Base-by-base conservation (phyloP, 192 early-diverging fungal species). In the Ramicandelaber brevisporus region DNA sequence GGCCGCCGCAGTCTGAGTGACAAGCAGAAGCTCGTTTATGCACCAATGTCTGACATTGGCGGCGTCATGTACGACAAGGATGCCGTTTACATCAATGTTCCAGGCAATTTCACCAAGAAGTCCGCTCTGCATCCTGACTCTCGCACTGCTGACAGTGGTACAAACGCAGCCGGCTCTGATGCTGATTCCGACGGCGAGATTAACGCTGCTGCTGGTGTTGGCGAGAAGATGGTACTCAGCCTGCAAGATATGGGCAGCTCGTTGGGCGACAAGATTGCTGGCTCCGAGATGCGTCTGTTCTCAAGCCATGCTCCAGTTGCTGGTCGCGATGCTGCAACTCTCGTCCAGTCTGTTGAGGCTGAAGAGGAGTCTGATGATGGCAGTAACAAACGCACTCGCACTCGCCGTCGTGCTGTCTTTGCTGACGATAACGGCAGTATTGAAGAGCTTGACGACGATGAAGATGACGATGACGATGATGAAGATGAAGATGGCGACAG, bases 61-160 rank as follows among this genome's bases (percentile, higher is more conserved):
- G 93, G 93, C 27, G 78, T 98, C 32, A 71, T 95, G 68, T 95
- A 95, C 55, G 93, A 98, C 51, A 92, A 87, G 53, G 93, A 98
- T 57, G 93, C 88, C 4, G 83, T 98, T 13, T 98, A 98, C 42
- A 90, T 98, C 41, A 82, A 90, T 32, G 74, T 98, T 12, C 79
- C 80, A 16, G 88, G 84, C 21, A 58, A 62, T 20, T 80, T 80
- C 39, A 69, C 68, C 5, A 49, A 62, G 38, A 47, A 51, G 7
- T 72, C 65, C 40, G 53, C 63, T 12, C 45, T 87, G 30, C 60
- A 65, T 2, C 50, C 85, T 17, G 84, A 85, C 40, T 53, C 57
- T 7, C 36, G 47, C 21, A 73, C 77, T 12, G 46, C 57, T 14
- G 50, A 48, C 13, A 31, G 12, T 4, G 39, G 48, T 9, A 25